These are phyloP conservation scores for Micractinium sp. DNA, from an alignment of 139 green algal genomes.

Conservation along the genomic window DNA sequence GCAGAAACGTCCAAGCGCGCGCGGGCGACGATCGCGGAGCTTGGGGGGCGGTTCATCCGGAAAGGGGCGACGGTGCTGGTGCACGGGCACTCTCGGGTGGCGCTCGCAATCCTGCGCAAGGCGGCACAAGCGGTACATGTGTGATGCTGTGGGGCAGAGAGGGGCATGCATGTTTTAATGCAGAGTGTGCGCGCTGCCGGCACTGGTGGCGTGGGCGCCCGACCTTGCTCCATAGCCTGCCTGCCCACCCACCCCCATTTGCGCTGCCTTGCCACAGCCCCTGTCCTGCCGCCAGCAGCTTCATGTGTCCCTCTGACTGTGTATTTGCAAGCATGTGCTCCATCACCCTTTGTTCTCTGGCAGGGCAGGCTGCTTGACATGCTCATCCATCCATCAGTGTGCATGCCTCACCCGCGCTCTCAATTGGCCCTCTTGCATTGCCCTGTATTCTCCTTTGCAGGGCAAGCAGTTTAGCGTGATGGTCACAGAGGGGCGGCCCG, in stretches of 20 bases:
- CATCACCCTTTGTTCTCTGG: too few species aligned
- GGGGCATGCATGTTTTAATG: too few species aligned
- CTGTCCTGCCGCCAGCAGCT: background rate
- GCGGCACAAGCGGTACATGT: conserved; percentile 51
- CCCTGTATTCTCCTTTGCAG: conserved; percentile 57
- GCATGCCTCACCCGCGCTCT: too few species aligned
- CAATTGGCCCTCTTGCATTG: too few species aligned
- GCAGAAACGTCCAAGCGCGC: conserved; percentile 85
- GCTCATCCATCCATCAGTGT: too few species aligned
- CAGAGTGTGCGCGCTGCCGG: too few species aligned
- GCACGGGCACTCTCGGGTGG: conserved; percentile 92
- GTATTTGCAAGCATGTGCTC: too few species aligned
- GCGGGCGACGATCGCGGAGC: conserved; percentile 86
- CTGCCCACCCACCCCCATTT: background rate
- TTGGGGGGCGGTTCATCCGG: conserved; percentile 88
- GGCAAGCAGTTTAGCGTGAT: conserved; percentile 93
- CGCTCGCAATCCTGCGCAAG: conserved; percentile 80
- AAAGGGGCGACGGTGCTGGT: conserved; percentile 78
- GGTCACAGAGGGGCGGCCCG: conserved; percentile 87
- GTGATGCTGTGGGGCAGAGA: too few species aligned
- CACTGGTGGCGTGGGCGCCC: background rate
- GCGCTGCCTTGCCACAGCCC: background rate
- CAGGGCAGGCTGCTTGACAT: too few species aligned
- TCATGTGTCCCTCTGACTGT: too few species aligned
- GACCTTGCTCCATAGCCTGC: background rate